Conservation (phyloP, 306 rosid species). For the Lithocarpus polystachyus region DNA sequence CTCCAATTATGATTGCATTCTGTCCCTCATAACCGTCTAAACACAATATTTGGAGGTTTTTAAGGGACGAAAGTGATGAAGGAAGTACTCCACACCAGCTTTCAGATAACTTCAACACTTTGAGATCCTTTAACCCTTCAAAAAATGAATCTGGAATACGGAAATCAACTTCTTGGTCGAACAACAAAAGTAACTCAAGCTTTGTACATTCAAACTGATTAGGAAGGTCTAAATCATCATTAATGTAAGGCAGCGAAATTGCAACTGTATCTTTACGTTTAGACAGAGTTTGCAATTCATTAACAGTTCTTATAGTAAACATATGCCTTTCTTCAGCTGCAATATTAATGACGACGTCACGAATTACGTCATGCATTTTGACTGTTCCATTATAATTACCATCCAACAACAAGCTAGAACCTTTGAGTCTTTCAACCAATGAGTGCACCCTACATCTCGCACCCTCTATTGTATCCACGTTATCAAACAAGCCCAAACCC, state of each 20-base stretch:
- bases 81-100: fast-evolving
- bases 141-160: background rate
- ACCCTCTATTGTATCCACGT: too few species aligned
- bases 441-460: too few species aligned
- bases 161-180: fast-evolving
- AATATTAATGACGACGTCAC: background rate
- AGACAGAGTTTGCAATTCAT: background rate
- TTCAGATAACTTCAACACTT: background rate
- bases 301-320: background rate
- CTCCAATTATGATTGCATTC: background rate
- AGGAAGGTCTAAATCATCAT: background rate
- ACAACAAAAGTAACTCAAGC: background rate
- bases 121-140: background rate
- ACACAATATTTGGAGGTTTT: background rate
- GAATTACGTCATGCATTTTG: background rate
- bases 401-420: too few species aligned
- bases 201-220: background rate
- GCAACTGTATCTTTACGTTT: background rate
- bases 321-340: background rate
- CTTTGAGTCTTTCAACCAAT: too few species aligned
- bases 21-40: background rate
- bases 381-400: too few species aligned
- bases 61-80: background rate
- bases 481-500: too few species aligned
- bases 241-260: background rate